Conservation (phyloP, 768 basidiomycete genomes). For the Cubamyces lactineus region DNA sequence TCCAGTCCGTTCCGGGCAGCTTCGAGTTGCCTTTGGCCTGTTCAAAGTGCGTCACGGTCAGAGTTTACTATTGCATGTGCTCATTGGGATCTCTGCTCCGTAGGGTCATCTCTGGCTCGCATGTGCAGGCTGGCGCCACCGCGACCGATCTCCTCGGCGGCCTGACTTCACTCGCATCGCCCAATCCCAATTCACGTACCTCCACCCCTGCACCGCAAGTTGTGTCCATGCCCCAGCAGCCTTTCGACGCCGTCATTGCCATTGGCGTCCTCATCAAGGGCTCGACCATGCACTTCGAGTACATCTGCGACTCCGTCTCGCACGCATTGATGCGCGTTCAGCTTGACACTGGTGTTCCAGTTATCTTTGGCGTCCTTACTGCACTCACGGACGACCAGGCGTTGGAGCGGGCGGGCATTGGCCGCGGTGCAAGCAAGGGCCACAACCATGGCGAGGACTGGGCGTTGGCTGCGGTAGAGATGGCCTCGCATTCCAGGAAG, state of each 20-base stretch:
- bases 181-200: slow-evolving; percentile 53
- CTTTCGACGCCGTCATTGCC: slow-evolving; percentile 96
- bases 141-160: slow-evolving; percentile 82
- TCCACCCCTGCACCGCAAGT: slow-evolving; percentile 31
- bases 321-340: slow-evolving; percentile 95
- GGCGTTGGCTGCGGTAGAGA: slow-evolving; percentile 96
- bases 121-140: slow-evolving; percentile 74
- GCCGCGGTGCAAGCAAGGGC: slow-evolving; percentile 65
- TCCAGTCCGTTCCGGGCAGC: slow-evolving; percentile 92
- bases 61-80: neutral
- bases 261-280: slow-evolving; percentile 99
- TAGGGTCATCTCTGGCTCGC: slow-evolving; percentile 89
- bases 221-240: slow-evolving; percentile 50
- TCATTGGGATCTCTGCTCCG: neutral
- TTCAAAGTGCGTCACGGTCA: slow-evolving; percentile 61
- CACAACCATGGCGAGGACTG: slow-evolving; percentile 99
- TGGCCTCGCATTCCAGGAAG: slow-evolving; percentile 66
- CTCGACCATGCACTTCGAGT: slow-evolving; percentile 98
- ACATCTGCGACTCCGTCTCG: slow-evolving; percentile 93
- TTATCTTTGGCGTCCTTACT: slow-evolving; percentile 96
- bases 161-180: slow-evolving; percentile 55
- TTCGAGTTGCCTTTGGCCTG: slow-evolving; percentile 90
- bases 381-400: slow-evolving; percentile 94
- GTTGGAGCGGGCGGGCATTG: slow-evolving; percentile 90
- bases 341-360: slow-evolving; percentile 90